Evolutionary conservation across 257 asterid species (phyloP).

Genomic region (Osmanthus fragrans): DNA sequence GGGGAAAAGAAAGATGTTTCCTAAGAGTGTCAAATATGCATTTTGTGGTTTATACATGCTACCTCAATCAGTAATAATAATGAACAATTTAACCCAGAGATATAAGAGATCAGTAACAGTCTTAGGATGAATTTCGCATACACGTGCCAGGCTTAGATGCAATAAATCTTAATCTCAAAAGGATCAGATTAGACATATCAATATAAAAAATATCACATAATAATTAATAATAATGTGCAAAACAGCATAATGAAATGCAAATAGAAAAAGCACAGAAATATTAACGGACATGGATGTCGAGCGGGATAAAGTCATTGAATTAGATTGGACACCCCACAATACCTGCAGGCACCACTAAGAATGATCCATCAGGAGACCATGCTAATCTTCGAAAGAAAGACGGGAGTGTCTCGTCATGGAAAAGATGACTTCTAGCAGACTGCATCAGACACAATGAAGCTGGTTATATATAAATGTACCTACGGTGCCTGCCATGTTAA

Average conservation of each 20-base stretch:
- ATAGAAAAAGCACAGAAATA: neutral
- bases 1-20: neutral
- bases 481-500: constrained; percentile 11
- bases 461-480: constrained; percentile 14
- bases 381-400: constrained; percentile 95
- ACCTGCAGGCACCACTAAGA: constrained; percentile 97
- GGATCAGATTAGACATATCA: neutral
- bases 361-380: constrained; percentile 98
- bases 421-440: constrained; percentile 81
- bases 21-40: neutral
- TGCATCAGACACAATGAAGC: constrained; percentile 39
- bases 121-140: neutral
- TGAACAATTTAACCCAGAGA: neutral
- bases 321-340: constrained; percentile 21
- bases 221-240: neutral
- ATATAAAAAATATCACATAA: constrained; percentile 4
- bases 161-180: neutral
- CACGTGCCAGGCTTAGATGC: neutral
- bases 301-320: constrained; percentile 3
- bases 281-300: neutral
- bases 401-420: constrained; percentile 93
- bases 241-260: neutral
- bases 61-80: neutral
- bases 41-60: neutral
- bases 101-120: neutral